Evolutionary conservation across 768 basidiomycete genomes (phyloP), one percentile per base, ranked within the genome.

Genomic region (Suillus ampliporus): DNA sequence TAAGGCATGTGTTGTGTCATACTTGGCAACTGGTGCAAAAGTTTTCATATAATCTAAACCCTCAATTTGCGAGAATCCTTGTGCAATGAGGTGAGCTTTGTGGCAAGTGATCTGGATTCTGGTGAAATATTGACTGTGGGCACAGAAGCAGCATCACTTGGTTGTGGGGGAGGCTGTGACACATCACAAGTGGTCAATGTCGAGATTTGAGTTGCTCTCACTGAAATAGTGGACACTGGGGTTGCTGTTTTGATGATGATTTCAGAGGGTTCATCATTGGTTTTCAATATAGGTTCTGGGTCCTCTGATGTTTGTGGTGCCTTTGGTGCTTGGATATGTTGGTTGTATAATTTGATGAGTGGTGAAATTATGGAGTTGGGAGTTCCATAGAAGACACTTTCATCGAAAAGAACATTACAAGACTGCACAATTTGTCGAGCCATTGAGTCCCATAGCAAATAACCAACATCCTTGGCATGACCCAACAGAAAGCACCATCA

Each of bases 21-120:
- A 53, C 10, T 63, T 62, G 7, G 66, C 67, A 1, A 76, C 69
- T 1, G 74, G 74, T 1, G 73, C 51, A 35, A 73, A 75, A 2
- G 64, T 61, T 38, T 74, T 64, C 47, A 67, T 59, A 57, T 63
- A 72, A 51, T 67, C 64, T n/a, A 61, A 9, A 5, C 61, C 61
- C 26, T 62, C 44, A 8, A 35, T 43, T 14, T 62, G 56, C 14
- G 44, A 35, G 47, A 62, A 62, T 4, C 56, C 61, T 15, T 37
- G 35, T 4, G 61, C 56, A 26, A 62, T 40, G 23, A 62, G 57
- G 17, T n/a, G 37, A 23, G 57, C 31, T 46, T 58, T 62, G 56
- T 57, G 57, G n/a, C 38, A 2, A 17, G 46, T 28, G 17, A 62
- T 37, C n/a, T 62, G 43, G 47, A 28, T 17, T 8, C 14, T 28